phyloP scores from a whole-genome alignment of 2,329 filamentous ascomycete genomes.

The Dactylellina parvicollis region DNA sequence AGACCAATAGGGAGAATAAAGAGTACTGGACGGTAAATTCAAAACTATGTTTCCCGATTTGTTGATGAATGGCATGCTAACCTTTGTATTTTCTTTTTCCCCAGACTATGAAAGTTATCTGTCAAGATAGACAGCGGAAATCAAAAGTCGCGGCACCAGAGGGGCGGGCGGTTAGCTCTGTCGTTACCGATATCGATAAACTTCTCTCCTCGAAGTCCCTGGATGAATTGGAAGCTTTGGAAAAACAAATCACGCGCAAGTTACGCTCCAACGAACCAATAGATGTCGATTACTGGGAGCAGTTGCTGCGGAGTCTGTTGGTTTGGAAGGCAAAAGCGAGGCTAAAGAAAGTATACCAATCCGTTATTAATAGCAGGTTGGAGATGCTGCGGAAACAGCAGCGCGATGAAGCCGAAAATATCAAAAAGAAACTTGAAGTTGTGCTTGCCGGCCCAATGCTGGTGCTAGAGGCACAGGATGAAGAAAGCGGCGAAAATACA shows the following conservation, averaged over 20 bases:
- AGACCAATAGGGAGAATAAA: slow-evolving; percentile 78
- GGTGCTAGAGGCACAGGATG: slow-evolving; percentile 53
- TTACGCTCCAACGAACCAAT: slow-evolving; percentile 88
- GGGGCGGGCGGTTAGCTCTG: slow-evolving; percentile 80
- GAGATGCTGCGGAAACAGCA: slow-evolving; percentile 74
- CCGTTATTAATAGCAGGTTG: slow-evolving; percentile 76
- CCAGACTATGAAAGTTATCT: slow-evolving; percentile 86
- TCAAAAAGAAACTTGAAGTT: slow-evolving; percentile 67
- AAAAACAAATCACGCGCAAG: slow-evolving; percentile 86
- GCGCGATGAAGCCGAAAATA: slow-evolving; percentile 71
- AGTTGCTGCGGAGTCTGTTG: slow-evolving; percentile 81
- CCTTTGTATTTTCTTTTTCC: slow-evolving; percentile 26
- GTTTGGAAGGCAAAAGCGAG: slow-evolving; percentile 93
- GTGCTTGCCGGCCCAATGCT: slow-evolving; percentile 62
- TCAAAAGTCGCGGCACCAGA: slow-evolving; percentile 69
- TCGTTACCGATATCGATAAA: slow-evolving; percentile 86
- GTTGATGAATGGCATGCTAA: background rate
- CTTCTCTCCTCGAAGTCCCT: slow-evolving; percentile 85
- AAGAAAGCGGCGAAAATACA: background rate
- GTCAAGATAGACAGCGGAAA: slow-evolving; percentile 77
- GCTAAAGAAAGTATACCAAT: slow-evolving; percentile 79
- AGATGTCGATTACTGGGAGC: slow-evolving; percentile 97
- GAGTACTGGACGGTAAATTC: slow-evolving; percentile 81
- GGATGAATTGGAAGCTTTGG: slow-evolving; percentile 84
- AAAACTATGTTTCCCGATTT: background rate